Percentiles rank a stretch among this genome's conserved stretches.
phyloP scores from a whole-genome alignment of 108 stramenopile species.

The Cyclotella cryptica region DNA sequence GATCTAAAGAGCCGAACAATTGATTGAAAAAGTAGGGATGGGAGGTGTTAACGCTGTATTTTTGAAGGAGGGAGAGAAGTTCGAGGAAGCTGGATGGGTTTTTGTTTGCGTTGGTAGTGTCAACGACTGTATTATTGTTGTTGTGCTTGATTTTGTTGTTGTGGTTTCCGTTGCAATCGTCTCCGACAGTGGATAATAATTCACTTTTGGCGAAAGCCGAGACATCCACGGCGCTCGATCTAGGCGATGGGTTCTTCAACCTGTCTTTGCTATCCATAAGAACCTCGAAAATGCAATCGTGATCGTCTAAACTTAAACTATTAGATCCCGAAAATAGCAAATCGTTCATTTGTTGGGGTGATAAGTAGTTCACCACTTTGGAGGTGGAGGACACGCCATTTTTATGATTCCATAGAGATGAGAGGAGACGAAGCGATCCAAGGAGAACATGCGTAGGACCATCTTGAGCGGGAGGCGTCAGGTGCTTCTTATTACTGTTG shows the following conservation, averaged over 20 bases:
- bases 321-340: constrained; percentile 29
- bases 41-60: constrained; percentile 57
- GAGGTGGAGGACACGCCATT: neutral
- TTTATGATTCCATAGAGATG: constrained; percentile 26
- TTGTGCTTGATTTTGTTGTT: neutral
- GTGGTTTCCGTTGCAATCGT: no score
- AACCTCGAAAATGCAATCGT: no score
- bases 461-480: neutral
- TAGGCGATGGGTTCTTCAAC: neutral
- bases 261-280: no score
- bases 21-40: constrained; percentile 69
- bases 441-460: constrained; percentile 40
- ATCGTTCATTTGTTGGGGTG: constrained; percentile 40
- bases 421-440: constrained; percentile 33
- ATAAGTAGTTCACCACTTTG: constrained; percentile 44
- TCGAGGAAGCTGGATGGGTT: constrained; percentile 19
- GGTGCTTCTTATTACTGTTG: neutral
- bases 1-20: constrained; percentile 62
- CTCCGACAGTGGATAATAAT: neutral
- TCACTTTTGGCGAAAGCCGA: neutral
- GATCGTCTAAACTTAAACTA: constrained; percentile 28
- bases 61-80: constrained; percentile 43
- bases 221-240: constrained; percentile 18
- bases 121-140: neutral
- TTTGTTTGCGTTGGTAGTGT: neutral